Evolutionary conservation across 495 filamentous ascomycete genomes (phyloP).

Genomic region (Saxophila tyrrhenica): DNA sequence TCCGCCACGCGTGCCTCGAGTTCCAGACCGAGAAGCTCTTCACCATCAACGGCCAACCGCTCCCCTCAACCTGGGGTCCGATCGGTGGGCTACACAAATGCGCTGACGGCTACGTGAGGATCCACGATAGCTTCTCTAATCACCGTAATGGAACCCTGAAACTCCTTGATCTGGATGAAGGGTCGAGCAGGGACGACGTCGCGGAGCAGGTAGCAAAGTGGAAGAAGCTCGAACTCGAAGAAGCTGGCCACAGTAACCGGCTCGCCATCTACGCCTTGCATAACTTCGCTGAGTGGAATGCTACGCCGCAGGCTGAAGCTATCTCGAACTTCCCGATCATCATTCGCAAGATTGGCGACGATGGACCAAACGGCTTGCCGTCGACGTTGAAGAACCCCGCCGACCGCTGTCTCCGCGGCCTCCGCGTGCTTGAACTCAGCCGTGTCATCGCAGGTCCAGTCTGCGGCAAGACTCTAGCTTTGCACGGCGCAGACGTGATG

Average conservation of each 20-base stretch:
- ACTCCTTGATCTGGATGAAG: slow-evolving; percentile 26
- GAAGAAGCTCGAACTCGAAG: slow-evolving; percentile 33
- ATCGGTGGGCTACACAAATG: slow-evolving; percentile 37
- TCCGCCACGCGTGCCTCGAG: slow-evolving; percentile 33
- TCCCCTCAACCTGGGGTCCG: slow-evolving; percentile 25
- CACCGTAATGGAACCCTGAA: slow-evolving; percentile 30
- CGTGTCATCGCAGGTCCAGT: slow-evolving; percentile 25
- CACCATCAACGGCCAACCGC: slow-evolving; percentile 24
- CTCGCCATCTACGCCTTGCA: slow-evolving; percentile 34
- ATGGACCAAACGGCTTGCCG: slow-evolving; percentile 13
- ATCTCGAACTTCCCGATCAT: slow-evolving; percentile 33
- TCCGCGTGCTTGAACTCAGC: slow-evolving; percentile 23
- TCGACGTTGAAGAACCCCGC: neutral
- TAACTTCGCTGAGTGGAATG: slow-evolving; percentile 34
- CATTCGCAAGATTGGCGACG: slow-evolving; percentile 23
- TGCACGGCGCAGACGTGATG: slow-evolving; percentile 25
- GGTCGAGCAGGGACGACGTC: slow-evolving; percentile 28
- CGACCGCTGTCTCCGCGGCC: slow-evolving; percentile 20
- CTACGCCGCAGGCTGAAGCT: slow-evolving; percentile 29
- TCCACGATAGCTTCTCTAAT: slow-evolving; percentile 36
- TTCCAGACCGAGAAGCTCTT: slow-evolving; percentile 38
- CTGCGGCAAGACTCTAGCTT: slow-evolving; percentile 22
- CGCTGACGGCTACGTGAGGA: slow-evolving; percentile 35
- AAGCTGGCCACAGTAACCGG: slow-evolving; percentile 19
- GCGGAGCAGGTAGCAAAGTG: slow-evolving; percentile 23